Evolutionary conservation across 2,329 filamentous ascomycete genomes (phyloP).

Genomic region (Colletotrichum tofieldiae): DNA sequence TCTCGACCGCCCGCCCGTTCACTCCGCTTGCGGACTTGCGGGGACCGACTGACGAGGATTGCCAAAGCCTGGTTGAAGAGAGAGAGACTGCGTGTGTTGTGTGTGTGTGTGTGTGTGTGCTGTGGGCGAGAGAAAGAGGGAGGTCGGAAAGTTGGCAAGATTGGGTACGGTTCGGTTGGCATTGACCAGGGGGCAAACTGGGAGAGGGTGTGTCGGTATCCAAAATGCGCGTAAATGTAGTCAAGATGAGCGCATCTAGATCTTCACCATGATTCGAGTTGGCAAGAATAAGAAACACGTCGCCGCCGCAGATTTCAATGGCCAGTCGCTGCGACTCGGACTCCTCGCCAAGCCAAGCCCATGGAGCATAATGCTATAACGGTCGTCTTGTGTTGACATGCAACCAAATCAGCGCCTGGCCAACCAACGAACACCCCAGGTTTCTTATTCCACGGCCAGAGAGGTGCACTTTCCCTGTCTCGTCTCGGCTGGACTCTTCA

Average conservation of each 20-base stretch:
- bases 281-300: conserved; percentile 34
- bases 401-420: conserved; percentile 29
- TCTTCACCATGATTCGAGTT: conserved; percentile 41
- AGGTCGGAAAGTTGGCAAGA: conserved; percentile 12
- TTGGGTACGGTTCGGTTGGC: conserved; percentile 28
- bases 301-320: conserved; percentile 40
- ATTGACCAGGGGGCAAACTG: conserved; percentile 2
- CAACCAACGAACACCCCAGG: conserved; percentile 12
- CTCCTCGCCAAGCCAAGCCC: conserved; percentile 25
- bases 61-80: conserved; percentile 31
- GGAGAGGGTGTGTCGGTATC: not conserved
- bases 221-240: not conserved
- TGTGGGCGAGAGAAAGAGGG: conserved; percentile 1
- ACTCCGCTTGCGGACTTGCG: conserved; percentile 26
- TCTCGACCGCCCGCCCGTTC: conserved; percentile 31
- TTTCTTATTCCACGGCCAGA: conserved; percentile 35
- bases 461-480: conserved; percentile 10
- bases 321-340: conserved; percentile 22
- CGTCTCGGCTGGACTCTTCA: conserved; percentile 41
- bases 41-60: conserved; percentile 36
- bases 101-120: too few relatives aligned
- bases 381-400: conserved; percentile 24
- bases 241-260: conserved; percentile 34
- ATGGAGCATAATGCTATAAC: conserved; percentile 29
- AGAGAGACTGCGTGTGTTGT: not conserved